Evolutionary conservation across 805 yeast species (phyloP), one percentile per base, ranked within the genome.

Genomic region (Yamadazyma scolyti): DNA sequence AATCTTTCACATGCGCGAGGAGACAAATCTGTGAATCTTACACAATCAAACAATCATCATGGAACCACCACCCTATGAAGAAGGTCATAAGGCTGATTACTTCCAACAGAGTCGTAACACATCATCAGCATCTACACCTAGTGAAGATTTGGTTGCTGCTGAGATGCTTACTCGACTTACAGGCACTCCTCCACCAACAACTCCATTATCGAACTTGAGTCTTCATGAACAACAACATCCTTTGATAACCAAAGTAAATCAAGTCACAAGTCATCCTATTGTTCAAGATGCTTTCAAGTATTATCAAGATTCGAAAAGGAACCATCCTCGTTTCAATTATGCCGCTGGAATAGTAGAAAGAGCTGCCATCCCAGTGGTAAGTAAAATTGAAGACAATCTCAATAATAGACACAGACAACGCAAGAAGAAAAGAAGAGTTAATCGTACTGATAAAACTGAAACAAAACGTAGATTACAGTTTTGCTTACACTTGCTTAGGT

Each of bases 401-500:
- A 71, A 64, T 43, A 65, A 43, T 28, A 46, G 67, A 26, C 68
- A 65, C 32, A 47, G 43, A 9, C 42, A 43, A 23, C 32, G 44
- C 25, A 34, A 29, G 31, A 31, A 31, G 23, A 42, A 40, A 20
- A 34, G 43, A 34, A 43, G 24, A 28, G 30, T 40, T 13, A 34
- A 34, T 16, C 27, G 18, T 16, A 20, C 40, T 3, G 44, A 28
- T 12, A 46, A 37, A 28, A 28, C 33, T 34, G 95, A 86, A 47
- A 81, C 89, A 16, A 75, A 85, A 37, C 79, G 80, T 42, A 71
- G 89, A 42, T 52, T 88, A 27, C 79, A 83, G 21, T 82, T 90
- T 48, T 77, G 95, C 46, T 67, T 89, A 27, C 89, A 87, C 44
- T 67, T 89, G 31, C 63, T 88, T 34, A 81, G 82, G 48, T 65